Base-by-base conservation (phyloP, 306 rosid genomes). In the Hippophae gyantsensis region DNA sequence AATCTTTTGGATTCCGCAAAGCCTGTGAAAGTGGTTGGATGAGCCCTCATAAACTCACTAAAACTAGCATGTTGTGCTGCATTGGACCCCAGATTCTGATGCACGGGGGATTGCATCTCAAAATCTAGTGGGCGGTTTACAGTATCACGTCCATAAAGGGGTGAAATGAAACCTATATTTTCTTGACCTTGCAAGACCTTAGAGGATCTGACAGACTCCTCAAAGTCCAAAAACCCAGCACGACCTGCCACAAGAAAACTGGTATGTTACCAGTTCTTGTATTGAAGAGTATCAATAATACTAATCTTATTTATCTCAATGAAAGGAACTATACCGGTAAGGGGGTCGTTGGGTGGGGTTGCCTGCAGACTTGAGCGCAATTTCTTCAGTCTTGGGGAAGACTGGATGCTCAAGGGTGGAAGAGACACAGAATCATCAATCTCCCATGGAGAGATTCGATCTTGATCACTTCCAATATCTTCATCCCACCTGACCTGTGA, bases 171-270 rank as follows among this genome's bases (percentile, higher is more conserved):
- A 87, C 96, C 78, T 72, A 89, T 58, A 72, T 90, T 90, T 90
- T 90, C 98, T 90, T 90, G 98, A 90, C 98, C 98, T 90, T 90
- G 98, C 98, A 90, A 90, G 98, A 90, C 98, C 98, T 90, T 90
- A 80, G 98, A 81, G 80, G 96, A 83, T 80, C 86, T 87, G 66
- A 85, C 57, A 44, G 95, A 85, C 82, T 81, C 95, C 76, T 87
- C 89, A 65, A 78, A 90, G 96, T 85, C 96, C 92, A 83, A 64
- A 79, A 82, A 76, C 67, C 87, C 89, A 74, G 63, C 76, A 72
- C 86, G 79, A 67, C 92, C 95, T 72, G 80, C 69, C 52, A 71
- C 68, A 54, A 62, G 69, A 63, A 69, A 58, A 59, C 12, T 32
- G 51, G 62, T 7, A 58, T 40, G 44, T 5, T 7, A 68, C 68